These are phyloP conservation scores for Anacardium occidentale DNA, from an alignment of 345 rosid genomes.

Conservation along the genomic window DNA sequence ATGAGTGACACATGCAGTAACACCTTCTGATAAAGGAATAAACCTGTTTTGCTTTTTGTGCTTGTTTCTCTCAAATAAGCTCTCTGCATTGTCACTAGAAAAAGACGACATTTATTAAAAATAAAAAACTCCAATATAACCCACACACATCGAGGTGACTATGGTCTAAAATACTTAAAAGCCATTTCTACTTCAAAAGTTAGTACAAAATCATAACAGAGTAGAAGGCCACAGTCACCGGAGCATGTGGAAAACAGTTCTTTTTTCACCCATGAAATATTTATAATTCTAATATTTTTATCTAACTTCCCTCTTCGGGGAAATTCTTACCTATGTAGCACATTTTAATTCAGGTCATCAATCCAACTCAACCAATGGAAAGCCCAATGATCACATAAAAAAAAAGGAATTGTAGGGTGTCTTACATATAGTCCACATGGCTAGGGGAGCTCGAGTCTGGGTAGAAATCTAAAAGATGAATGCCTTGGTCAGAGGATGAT, in stretches of 20 bases:
- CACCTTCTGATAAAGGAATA: constrained; percentile 68
- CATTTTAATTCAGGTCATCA: not conserved
- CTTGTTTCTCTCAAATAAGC: constrained; percentile 21
- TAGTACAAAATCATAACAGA: not conserved
- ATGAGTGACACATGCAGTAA: constrained; percentile 70
- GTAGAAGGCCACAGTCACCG: not conserved
- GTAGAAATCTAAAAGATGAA: constrained; percentile 88
- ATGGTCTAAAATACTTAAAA: not conserved
- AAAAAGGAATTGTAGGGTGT: too few relatives aligned
- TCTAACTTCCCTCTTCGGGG: not conserved
- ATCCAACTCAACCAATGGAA: not conserved
- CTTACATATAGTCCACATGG: constrained; percentile 82
- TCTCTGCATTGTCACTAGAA: constrained; percentile 46
- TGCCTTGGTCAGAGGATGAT: constrained; percentile 66
- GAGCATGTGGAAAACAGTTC: not conserved
- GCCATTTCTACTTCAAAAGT: not conserved
- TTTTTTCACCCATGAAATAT: not conserved
- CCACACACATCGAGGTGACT: not conserved
- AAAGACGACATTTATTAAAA: not conserved
- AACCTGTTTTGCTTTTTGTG: constrained; percentile 54
- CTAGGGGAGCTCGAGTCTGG: constrained; percentile 75
- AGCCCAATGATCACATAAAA: not conserved
- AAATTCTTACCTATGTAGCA: not conserved
- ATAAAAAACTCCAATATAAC: not conserved
- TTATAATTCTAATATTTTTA: not conserved